A percentile compares a stretch with the other conserved stretches of the same genome.
These are phyloP conservation scores for Sphaerulina vaccinii DNA, from an alignment of 2,329 filamentous ascomycete species.

Conservation along the genomic window DNA sequence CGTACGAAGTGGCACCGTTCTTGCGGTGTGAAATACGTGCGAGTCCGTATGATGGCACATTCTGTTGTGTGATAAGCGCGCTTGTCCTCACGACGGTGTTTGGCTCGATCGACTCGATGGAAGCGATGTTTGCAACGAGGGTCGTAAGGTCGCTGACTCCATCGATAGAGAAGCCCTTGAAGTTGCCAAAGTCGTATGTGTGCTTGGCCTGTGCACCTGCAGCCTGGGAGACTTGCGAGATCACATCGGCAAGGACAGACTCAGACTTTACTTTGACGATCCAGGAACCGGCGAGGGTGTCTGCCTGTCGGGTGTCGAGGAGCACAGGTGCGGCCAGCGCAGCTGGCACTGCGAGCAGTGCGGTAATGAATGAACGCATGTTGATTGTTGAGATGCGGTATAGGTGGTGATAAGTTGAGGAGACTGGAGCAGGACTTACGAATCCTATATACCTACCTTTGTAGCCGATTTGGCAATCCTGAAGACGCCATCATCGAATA, in stretches of 20 bases:
- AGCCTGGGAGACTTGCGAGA: conserved; percentile 21
- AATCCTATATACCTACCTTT: conserved; percentile 18
- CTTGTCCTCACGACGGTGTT: conserved; percentile 39
- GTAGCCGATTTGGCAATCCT: background rate
- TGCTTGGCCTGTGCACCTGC: conserved; percentile 29
- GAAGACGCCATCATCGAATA: background rate
- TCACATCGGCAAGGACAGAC: conserved; percentile 18
- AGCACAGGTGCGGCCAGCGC: conserved; percentile 25
- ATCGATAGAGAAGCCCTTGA: conserved; percentile 42
- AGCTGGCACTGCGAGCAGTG: conserved; percentile 25
- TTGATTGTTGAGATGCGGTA: conserved; percentile 1
- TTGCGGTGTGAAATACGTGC: conserved; percentile 41
- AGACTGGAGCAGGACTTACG: background rate
- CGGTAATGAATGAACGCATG: conserved; percentile 26
- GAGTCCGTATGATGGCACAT: conserved; percentile 43
- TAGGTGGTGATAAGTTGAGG: background rate
- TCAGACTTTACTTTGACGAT: conserved; percentile 26
- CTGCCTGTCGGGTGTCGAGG: conserved; percentile 21
- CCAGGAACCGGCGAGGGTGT: conserved; percentile 26
- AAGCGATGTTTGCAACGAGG: conserved; percentile 28
- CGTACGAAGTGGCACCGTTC: conserved; percentile 37
- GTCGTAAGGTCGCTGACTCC: conserved; percentile 36
- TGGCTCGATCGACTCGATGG: conserved; percentile 43
- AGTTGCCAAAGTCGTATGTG: conserved; percentile 40
- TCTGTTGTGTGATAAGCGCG: conserved; percentile 41